Conservation (phyloP, 2,329 filamentous ascomycete species). For the Xylaria multiplex region DNA sequence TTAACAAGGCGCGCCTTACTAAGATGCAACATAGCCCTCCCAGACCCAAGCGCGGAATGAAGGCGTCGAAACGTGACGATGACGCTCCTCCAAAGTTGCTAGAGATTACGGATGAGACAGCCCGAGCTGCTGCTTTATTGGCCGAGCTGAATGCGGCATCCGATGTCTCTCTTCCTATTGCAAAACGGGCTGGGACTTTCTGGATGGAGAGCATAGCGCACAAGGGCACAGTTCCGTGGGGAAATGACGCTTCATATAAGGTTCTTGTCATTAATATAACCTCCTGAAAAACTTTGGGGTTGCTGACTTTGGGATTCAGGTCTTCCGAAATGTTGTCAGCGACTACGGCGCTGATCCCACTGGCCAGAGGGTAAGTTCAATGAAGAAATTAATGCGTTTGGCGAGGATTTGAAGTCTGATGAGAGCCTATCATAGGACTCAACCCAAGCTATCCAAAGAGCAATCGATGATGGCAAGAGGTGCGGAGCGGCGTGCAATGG, state of each 20-base stretch:
- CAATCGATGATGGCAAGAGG: constrained; percentile 46
- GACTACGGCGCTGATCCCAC: constrained; percentile 29
- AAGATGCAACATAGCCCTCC: constrained; percentile 6
- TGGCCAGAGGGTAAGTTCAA: constrained; percentile 21
- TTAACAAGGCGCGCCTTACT: constrained; percentile 28
- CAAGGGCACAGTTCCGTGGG: constrained; percentile 28
- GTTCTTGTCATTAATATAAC: background rate
- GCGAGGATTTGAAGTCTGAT: background rate
- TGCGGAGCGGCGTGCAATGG: constrained; percentile 46
- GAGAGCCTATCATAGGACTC: constrained; percentile 42
- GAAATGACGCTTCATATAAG: constrained; percentile 27
- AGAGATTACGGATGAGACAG: constrained; percentile 20
- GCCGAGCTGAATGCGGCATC: constrained; percentile 17
- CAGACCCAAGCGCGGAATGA: constrained; percentile 7
- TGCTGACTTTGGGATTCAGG: constrained; percentile 17
- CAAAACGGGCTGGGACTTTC: constrained; percentile 21
- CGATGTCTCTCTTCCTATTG: background rate
- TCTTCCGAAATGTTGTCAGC: constrained; percentile 23
- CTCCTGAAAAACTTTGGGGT: background rate
- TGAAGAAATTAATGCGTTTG: background rate
- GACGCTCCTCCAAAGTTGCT: constrained; percentile 8
- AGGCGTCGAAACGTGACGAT: constrained; percentile 5
- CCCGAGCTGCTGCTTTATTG: constrained; percentile 20
- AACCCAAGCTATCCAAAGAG: constrained; percentile 51
- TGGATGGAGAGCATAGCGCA: constrained; percentile 24